A percentile compares a stretch with the other conserved stretches of the same genome.
These are phyloP conservation scores for Hypoxylon sp. DNA, from an alignment of 2,329 filamentous ascomycete genomes.

Conservation along the genomic window DNA sequence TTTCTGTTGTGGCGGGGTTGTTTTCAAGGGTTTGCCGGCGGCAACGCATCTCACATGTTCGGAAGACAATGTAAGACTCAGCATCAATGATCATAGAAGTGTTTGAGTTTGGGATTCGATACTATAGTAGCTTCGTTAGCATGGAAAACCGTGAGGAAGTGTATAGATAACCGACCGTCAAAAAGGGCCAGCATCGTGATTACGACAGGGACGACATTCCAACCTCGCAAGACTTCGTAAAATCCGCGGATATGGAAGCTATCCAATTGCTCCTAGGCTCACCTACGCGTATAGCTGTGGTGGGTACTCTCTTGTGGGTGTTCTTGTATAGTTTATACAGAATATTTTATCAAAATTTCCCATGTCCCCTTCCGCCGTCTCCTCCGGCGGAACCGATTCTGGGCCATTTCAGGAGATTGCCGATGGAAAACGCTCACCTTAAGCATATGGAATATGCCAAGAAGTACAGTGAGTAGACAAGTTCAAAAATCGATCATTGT, in stretches of 20 bases:
- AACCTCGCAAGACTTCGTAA: not conserved
- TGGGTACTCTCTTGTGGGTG: not conserved
- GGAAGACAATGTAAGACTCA: not conserved
- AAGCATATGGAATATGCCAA: conserved; percentile 46
- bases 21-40: not conserved
- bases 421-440: conserved; percentile 42
- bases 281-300: conserved; percentile 21
- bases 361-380: conserved; percentile 40
- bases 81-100: not conserved
- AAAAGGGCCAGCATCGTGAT: not conserved
- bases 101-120: not conserved
- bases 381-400: conserved; percentile 41
- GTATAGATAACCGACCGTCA: not conserved
- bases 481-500: not conserved
- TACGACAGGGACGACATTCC: conserved; percentile 4
- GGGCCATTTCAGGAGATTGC: conserved; percentile 40
- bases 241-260: conserved; percentile 21
- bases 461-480: conserved; percentile 30
- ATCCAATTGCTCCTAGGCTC: conserved; percentile 23
- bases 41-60: not conserved
- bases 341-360: conserved; percentile 23
- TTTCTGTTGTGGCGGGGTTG: not conserved
- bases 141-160: not conserved
- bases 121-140: not conserved
- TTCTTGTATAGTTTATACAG: conserved; percentile 59